Evolutionary conservation across 306 rosid genomes (phyloP).

Genomic region (Acacia crassicarpa): DNA sequence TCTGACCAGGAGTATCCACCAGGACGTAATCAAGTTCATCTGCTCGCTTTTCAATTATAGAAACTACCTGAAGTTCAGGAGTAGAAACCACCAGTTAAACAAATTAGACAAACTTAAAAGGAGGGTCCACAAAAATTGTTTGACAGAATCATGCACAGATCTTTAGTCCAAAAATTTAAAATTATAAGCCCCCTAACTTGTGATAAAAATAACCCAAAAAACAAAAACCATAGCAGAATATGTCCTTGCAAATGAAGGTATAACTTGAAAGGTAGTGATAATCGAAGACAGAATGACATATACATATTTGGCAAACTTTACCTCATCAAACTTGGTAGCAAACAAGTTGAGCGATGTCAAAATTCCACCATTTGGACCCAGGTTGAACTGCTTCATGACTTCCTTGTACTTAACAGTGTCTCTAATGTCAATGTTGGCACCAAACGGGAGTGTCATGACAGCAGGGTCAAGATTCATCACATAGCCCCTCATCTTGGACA

Average conservation of each 20-base stretch:
- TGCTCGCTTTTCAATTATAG: conserved; percentile 80
- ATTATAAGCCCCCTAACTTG: neutral
- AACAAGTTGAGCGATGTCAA: conserved; percentile 93
- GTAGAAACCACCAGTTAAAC: neutral
- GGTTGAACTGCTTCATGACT: conserved; percentile 95
- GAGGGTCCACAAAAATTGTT: neutral
- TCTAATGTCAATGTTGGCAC: conserved; percentile 83
- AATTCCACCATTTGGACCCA: conserved; percentile 96
- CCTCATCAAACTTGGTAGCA: conserved; percentile 98
- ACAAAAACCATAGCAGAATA: neutral
- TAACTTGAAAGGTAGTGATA: neutral
- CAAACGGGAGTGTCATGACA: conserved; percentile 82
- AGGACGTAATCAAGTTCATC: conserved; percentile 92
- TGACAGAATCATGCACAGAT: neutral
- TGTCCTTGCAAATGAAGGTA: neutral
- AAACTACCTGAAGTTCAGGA: conserved; percentile 64
- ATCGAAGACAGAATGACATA: conserved; percentile 1
- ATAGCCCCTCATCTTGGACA: conserved; percentile 63
- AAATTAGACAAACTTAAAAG: neutral
- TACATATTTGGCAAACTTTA: conserved; percentile 19
- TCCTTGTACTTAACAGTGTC: conserved; percentile 92
- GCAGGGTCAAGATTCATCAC: conserved; percentile 93
- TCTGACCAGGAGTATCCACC: conserved; percentile 95
- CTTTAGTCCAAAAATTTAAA: neutral
- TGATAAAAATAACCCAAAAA: neutral